Conservation (phyloP, 163 green algal genomes). For the Scenedesmus sp. region DNA sequence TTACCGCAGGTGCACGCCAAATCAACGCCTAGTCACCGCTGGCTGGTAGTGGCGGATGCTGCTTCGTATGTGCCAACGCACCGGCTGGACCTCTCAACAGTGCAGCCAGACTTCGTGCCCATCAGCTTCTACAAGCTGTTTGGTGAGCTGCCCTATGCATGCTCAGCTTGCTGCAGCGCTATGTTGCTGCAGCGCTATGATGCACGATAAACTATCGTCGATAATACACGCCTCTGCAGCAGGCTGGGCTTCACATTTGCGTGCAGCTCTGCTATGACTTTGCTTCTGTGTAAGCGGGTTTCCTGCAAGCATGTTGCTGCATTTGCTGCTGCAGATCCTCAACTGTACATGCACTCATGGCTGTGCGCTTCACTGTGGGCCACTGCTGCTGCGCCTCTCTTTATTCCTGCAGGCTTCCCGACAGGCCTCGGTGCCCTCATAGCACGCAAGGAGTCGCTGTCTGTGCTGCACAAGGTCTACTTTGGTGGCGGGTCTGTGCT, state of each 20-base stretch:
- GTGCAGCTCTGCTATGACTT: too few species aligned
- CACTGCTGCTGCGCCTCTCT: not conserved
- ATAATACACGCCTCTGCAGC: too few species aligned
- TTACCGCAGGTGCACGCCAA: conserved; percentile 43
- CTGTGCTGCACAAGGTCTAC: conserved; percentile 67
- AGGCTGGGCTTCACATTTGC: too few species aligned
- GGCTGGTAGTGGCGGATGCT: conserved; percentile 67
- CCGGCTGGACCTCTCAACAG: conserved; percentile 63
- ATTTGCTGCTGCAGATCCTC: too few species aligned
- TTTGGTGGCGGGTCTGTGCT: conserved; percentile 82
- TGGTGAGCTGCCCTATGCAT: not conserved
- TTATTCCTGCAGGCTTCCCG: not conserved
- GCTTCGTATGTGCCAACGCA: conserved; percentile 65
- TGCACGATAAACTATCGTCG: too few species aligned
- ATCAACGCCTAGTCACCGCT: conserved; percentile 47
- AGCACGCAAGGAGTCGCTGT: conserved; percentile 54
- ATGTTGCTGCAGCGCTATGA: not conserved
- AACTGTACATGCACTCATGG: not conserved
- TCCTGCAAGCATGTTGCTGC: too few species aligned
- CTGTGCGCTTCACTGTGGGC: not conserved
- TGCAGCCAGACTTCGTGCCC: conserved; percentile 71
- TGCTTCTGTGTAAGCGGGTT: too few species aligned
- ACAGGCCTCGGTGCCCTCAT: conserved; percentile 76
- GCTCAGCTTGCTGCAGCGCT: not conserved
- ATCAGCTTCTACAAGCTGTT: conserved; percentile 47